These are phyloP conservation scores for Sporothrix sp. DNA, from an alignment of 2,329 filamentous ascomycete genomes.

Conservation along the genomic window DNA sequence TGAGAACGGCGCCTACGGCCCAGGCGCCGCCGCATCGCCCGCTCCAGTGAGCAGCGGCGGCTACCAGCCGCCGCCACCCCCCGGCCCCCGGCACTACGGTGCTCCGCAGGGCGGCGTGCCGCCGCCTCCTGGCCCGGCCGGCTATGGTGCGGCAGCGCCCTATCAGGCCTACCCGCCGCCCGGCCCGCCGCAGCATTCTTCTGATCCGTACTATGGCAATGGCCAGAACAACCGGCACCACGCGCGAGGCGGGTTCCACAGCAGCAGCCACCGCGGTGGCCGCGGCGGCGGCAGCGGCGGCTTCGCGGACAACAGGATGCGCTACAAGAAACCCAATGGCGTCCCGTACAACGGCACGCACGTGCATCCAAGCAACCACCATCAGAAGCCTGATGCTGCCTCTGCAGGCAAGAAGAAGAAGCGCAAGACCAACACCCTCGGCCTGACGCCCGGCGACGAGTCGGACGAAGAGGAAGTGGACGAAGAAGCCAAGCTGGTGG, in stretches of 20 bases:
- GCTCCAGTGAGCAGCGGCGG: conserved; percentile 35
- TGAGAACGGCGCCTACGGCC: conserved; percentile 28
- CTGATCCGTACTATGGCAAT: conserved; percentile 24
- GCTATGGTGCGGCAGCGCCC: conserved; percentile 22
- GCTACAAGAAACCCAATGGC: conserved; percentile 21
- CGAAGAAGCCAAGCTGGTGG: conserved; percentile 52
- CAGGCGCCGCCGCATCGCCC: conserved; percentile 30
- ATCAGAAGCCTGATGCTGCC: conserved; percentile 44
- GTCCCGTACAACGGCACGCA: neutral
- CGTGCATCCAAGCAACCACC: conserved; percentile 19
- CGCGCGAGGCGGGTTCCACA: conserved; percentile 31
- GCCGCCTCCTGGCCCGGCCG: conserved; percentile 19
- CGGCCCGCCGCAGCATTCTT: conserved; percentile 22
- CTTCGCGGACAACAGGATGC: conserved; percentile 31
- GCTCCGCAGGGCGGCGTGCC: conserved; percentile 20
- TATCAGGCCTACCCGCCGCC: conserved; percentile 32
- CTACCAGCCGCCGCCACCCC: conserved; percentile 27
- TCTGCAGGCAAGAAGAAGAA: conserved; percentile 56
- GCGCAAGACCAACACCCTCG: conserved; percentile 61
- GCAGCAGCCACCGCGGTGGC: conserved; percentile 20
- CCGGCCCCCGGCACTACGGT: conserved; percentile 20
- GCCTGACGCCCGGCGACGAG: conserved; percentile 57
- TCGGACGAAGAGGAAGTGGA: conserved; percentile 61
- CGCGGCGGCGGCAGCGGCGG: conserved; percentile 31
- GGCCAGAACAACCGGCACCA: conserved; percentile 29